A percentile compares a stretch with the other conserved stretches of the same genome.
Conservation (phyloP, 345 rosid genomes). For the Eutrema heterophyllum region DNA sequence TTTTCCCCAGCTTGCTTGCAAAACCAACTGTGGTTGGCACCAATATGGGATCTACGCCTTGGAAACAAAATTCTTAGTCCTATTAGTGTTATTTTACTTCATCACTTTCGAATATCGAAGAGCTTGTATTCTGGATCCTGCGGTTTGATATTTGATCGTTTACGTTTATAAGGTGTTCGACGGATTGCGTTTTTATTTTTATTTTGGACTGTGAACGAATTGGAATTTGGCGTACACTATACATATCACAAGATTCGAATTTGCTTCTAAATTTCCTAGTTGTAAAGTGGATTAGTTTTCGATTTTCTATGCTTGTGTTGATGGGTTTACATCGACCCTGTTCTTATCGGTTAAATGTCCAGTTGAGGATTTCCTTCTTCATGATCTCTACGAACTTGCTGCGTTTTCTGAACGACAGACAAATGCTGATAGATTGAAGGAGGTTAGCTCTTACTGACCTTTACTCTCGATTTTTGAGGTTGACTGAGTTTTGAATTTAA, state of each 20-base stretch:
- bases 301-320: too few relatives aligned
- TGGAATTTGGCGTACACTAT: background rate
- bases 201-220: background rate
- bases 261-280: background rate
- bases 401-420: constrained; percentile 41
- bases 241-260: background rate
- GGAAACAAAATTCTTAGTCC: background rate
- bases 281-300: background rate
- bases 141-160: background rate
- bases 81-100: background rate
- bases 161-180: constrained; percentile 7
- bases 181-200: background rate
- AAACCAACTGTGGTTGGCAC: background rate
- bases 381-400: constrained; percentile 44
- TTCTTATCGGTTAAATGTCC: background rate
- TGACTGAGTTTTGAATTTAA: background rate
- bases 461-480: background rate
- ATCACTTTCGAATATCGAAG: background rate
- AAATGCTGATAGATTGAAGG: constrained; percentile 40
- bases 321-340: too few relatives aligned
- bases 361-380: constrained; percentile 61
- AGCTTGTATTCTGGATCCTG: background rate
- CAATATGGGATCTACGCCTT: background rate
- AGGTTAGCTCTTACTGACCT: constrained; percentile 32
- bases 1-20: background rate